These are phyloP conservation scores for Ganoderma multipileum DNA, from an alignment of 1,284 basidiomycete species.

Conservation along the genomic window DNA sequence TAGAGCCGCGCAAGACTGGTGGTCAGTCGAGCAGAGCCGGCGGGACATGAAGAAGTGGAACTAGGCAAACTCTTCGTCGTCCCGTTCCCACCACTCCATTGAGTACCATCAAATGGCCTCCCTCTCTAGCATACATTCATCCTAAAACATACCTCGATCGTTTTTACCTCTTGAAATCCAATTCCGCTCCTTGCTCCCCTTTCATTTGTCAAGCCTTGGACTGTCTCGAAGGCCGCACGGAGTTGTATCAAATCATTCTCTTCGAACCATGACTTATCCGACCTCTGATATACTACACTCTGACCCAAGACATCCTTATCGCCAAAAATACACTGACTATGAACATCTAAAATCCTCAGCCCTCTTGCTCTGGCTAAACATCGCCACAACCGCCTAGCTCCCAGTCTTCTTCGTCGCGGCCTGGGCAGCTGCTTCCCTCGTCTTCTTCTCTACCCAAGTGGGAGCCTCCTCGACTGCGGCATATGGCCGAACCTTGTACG, in stretches of 20 bases:
- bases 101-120: background rate
- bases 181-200: background rate
- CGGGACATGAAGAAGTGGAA: background rate
- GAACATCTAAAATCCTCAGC: background rate
- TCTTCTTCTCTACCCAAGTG: slow-evolving; percentile 39
- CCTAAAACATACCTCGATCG: background rate
- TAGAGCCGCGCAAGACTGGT: background rate
- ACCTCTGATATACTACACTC: background rate
- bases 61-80: background rate
- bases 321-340: background rate
- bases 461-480: slow-evolving; percentile 54
- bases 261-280: too few relatives aligned
- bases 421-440: slow-evolving; percentile 26
- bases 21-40: background rate
- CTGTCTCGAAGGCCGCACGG: background rate
- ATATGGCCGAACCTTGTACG: slow-evolving; percentile 66
- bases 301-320: background rate
- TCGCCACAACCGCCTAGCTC: background rate
- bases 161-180: background rate
- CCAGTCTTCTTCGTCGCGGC: background rate
- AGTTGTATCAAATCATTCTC: too few relatives aligned
- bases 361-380: background rate
- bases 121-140: background rate
- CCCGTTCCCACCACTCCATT: background rate
- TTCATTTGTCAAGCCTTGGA: background rate